Percentiles rank a stretch among this genome's conserved stretches.
These are phyloP conservation scores for Scheffersomyces parashehatae DNA, from an alignment of 1,139 yeast genomes.

Conservation along the genomic window DNA sequence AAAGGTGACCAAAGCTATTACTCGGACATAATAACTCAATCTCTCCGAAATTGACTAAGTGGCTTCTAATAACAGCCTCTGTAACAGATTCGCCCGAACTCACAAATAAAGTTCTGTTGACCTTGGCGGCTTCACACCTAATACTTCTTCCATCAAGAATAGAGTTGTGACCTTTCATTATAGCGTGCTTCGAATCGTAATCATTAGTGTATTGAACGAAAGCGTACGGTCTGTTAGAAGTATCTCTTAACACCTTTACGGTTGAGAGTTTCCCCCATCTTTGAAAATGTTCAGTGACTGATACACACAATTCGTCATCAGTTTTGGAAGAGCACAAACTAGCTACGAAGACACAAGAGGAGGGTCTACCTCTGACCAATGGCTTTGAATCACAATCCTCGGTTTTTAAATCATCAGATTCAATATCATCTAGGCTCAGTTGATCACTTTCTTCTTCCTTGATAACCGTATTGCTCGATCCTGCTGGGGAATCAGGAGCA, in stretches of 20 bases:
- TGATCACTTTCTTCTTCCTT: background rate
- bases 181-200: constrained; percentile 68
- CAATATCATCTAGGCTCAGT: background rate
- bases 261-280: constrained; percentile 69
- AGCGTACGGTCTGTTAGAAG: constrained; percentile 84
- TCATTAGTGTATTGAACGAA: constrained; percentile 84
- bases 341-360: constrained; percentile 89
- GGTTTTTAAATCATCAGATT: background rate
- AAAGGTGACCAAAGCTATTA: constrained; percentile 36
- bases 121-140: constrained; percentile 89
- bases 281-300: constrained; percentile 64
- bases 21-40: constrained; percentile 66
- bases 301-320: constrained; percentile 69
- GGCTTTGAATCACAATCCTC: background rate
- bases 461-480: background rate
- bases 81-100: constrained; percentile 27
- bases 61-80: constrained; percentile 33
- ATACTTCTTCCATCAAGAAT: constrained; percentile 71
- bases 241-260: constrained; percentile 87
- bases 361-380: constrained; percentile 48
- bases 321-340: constrained; percentile 61
- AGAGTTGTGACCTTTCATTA: constrained; percentile 68
- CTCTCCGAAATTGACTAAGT: constrained; percentile 63
- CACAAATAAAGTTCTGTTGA: constrained; percentile 77
- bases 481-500: background rate